Base-by-base conservation (phyloP, 2,329 filamentous ascomycete species). In the Coniochaeta hoffmannii region DNA sequence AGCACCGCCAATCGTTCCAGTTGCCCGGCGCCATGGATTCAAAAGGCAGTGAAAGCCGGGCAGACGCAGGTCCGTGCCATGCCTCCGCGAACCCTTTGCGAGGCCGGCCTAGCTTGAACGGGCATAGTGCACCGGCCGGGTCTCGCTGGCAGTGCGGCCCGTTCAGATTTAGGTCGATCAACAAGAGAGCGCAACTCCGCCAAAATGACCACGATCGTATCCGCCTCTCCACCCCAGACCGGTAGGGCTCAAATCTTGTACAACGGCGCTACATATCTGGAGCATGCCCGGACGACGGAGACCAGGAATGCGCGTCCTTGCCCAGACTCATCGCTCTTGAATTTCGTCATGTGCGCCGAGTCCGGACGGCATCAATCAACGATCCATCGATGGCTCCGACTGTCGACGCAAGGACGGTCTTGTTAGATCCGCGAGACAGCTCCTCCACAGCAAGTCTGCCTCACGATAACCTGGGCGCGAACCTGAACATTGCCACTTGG, bases 401-500 rank as follows among this genome's bases (percentile, higher is more conserved):
- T 32, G 49, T n/a, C 30, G n/a, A 30, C 15, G 15, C 10, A 9
- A 12, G 8, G 14, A 51, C 31, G 28, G 28, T 34, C 49, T 34
- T 34, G 7, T 28, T 51, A 51, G 49, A 51, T 15, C n/a, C 49
- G 15, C 15, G 49, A 22, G 49, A 34, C 17, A 19, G 28, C 28
- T 9, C 26, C n/a, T 19, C 28, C 49, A 24, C 28, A 15, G 30
- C 49, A 2, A 24, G 10, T 14, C 30, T 19, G 15, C 49, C 49
- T 3, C 49, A 51, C 30, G 49, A 51, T 26, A 51, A 53, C 19
- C 32, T 53, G 7, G 50, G 50, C 31, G 32, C 34, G 17, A 53
- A 53, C 22, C 34, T 53, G 5, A 53, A 53, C 50, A 38, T 53
- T 15, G 46, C 50, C n/a, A 30, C 41, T 10, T 57, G 56, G 56